Evolutionary conservation across 108 stramenopile species (phyloP).

Genomic region (Aurantiochytrium sp.): DNA sequence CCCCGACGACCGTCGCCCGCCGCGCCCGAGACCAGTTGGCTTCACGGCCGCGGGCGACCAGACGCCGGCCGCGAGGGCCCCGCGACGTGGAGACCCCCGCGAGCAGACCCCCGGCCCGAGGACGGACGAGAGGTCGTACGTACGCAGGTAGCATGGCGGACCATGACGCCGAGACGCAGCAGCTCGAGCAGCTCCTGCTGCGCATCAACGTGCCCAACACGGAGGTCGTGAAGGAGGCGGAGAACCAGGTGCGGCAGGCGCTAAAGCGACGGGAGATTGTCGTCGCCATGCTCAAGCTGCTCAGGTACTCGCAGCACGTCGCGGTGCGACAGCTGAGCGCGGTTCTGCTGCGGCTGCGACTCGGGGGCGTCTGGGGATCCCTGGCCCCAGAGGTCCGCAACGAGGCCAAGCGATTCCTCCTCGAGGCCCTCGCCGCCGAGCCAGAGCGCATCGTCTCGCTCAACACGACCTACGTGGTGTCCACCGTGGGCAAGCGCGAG

Average conservation of each 20-base stretch:
- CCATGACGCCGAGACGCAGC: neutral
- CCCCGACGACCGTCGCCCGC: too few species aligned
- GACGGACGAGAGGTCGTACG: too few species aligned
- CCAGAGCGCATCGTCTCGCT: neutral
- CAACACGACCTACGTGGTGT: constrained; percentile 7
- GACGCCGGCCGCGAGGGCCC: too few species aligned
- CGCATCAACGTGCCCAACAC: constrained; percentile 18
- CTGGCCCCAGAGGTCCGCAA: neutral
- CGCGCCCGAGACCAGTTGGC: too few species aligned
- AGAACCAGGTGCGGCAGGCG: neutral
- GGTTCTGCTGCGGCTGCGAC: neutral
- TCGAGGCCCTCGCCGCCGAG: constrained; percentile 23
- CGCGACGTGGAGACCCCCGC: too few species aligned
- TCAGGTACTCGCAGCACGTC: neutral
- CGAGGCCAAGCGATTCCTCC: neutral
- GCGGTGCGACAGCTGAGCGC: neutral
- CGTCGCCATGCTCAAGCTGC: neutral
- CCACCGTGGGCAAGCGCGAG: neutral
- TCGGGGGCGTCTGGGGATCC: neutral
- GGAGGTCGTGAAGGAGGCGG: neutral
- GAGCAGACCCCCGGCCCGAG: too few species aligned
- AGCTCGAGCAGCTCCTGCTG: neutral
- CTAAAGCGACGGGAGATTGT: neutral
- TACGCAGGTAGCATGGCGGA: neutral
- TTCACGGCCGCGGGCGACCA: too few species aligned